These are phyloP conservation scores for Irpex lacteus DNA, from an alignment of 1,284 basidiomycete genomes.

Conservation along the genomic window DNA sequence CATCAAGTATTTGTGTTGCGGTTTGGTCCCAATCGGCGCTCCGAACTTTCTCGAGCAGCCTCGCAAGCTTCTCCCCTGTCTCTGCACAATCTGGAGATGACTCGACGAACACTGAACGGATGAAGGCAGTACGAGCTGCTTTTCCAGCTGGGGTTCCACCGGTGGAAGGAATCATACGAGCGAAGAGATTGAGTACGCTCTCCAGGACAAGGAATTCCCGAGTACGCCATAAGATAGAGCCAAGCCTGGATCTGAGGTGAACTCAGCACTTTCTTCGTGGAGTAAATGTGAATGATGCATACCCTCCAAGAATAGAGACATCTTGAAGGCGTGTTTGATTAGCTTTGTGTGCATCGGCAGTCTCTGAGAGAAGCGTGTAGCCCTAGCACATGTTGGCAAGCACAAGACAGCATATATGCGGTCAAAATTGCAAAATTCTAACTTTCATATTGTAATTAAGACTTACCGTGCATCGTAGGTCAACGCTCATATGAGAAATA, in stretches of 20 bases:
- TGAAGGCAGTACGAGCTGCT: conserved; percentile 41
- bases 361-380: conserved; percentile 31
- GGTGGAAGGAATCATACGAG: conserved; percentile 48
- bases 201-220: conserved; percentile 55
- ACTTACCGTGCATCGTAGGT: conserved; percentile 30
- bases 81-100: conserved; percentile 18
- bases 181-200: conserved; percentile 53
- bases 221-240: conserved; percentile 29
- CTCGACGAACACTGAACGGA: conserved; percentile 46
- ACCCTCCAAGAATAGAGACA: conserved; percentile 27
- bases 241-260: conserved; percentile 21
- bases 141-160: conserved; percentile 32
- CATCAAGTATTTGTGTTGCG: conserved; percentile 43
- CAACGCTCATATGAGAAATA: conserved; percentile 24
- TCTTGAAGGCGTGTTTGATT: conserved; percentile 31
- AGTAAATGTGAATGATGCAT: conserved; percentile 2
- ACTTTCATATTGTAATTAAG: neutral
- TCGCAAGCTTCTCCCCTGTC: conserved; percentile 34
- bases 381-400: conserved; percentile 18
- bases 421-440: too few relatives aligned
- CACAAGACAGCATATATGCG: neutral
- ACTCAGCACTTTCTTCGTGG: neutral
- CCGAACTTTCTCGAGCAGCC: conserved; percentile 40
- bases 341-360: conserved; percentile 22
- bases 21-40: conserved; percentile 53